Evolutionary conservation across 208 protist genomes (phyloP).

Genomic region (Phytomonas serpens): DNA sequence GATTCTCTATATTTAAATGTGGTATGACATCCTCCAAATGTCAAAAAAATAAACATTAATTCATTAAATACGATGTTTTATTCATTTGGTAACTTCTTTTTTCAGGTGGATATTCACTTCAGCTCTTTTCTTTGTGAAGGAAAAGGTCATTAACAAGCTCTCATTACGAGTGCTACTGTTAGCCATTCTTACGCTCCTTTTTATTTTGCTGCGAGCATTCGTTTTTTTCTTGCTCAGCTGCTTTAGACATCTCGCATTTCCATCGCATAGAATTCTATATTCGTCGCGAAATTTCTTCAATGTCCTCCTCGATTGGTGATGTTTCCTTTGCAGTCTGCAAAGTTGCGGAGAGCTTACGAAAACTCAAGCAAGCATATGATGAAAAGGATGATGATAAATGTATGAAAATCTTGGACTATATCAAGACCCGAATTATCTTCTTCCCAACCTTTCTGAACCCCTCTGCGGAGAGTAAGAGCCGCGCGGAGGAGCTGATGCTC

Average conservation of each 20-base stretch:
- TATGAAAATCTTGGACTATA: background rate
- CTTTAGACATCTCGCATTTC: too few relatives aligned
- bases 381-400: conserved; percentile 24
- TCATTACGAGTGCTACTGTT: too few relatives aligned
- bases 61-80: too few relatives aligned
- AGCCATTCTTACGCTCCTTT: too few relatives aligned
- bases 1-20: background rate
- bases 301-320: conserved; percentile 22
- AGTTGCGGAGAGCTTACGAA: conserved; percentile 57
- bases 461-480: conserved; percentile 46
- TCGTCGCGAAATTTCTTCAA: background rate
- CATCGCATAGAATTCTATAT: too few relatives aligned
- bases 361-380: conserved; percentile 72
- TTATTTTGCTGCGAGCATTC: too few relatives aligned
- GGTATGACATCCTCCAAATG: background rate
- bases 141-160: too few relatives aligned
- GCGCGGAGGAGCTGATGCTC: conserved; percentile 73
- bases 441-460: conserved; percentile 86
- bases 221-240: too few relatives aligned
- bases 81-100: too few relatives aligned
- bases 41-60: background rate
- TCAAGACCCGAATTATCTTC: conserved; percentile 80
- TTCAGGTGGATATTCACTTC: too few relatives aligned
- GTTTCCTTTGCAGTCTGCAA: conserved; percentile 57
- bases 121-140: too few relatives aligned